phyloP scores from a whole-genome alignment of 768 basidiomycete species.

The Tulasnella sp. region DNA sequence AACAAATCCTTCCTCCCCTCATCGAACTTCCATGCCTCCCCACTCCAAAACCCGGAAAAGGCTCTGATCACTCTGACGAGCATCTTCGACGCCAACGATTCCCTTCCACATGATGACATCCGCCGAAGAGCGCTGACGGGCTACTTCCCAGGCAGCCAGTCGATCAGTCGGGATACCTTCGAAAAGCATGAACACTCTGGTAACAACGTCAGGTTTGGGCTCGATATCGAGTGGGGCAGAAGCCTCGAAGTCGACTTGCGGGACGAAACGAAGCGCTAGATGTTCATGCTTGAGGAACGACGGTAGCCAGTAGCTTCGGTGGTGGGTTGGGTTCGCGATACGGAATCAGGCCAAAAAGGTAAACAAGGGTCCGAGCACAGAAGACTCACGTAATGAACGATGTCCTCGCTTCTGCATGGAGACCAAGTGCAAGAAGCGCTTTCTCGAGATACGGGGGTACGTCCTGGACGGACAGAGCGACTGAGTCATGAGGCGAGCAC shows the following conservation, averaged over 20 bases:
- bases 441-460: neutral
- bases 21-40: too few relatives aligned
- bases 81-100: too few relatives aligned
- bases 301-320: constrained; percentile 54
- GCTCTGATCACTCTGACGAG: too few relatives aligned
- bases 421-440: neutral
- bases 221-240: too few relatives aligned
- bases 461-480: neutral
- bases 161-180: neutral
- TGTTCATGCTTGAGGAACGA: constrained; percentile 48
- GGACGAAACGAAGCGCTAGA: constrained; percentile 47
- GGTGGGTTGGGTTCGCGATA: too few relatives aligned
- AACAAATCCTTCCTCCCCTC: too few relatives aligned
- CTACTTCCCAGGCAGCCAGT: neutral
- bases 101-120: too few relatives aligned
- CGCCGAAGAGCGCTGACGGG: neutral
- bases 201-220: neutral
- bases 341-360: too few relatives aligned
- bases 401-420: neutral
- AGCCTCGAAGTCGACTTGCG: too few relatives aligned
- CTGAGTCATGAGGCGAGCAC: neutral
- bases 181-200: neutral
- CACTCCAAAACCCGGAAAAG: too few relatives aligned
- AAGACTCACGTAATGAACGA: neutral
- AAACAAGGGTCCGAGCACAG: neutral